Evolutionary conservation across 495 filamentous ascomycete genomes (phyloP), one percentile per base, ranked within the genome.

Genomic region (Penicillium goetzii): DNA sequence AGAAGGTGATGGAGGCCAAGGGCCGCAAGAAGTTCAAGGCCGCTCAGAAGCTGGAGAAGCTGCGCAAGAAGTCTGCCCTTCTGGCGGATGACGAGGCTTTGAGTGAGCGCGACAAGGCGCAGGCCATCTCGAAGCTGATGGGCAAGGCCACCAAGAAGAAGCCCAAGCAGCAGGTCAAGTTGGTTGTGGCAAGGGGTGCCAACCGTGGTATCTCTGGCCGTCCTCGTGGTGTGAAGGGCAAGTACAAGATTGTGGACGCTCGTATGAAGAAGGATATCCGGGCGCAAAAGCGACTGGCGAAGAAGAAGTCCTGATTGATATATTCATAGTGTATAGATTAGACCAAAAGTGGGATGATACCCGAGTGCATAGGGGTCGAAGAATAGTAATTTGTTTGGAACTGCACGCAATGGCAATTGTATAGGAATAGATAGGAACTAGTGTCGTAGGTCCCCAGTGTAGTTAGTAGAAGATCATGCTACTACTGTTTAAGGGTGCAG

Each of bases 261-360:
- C 85, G 95, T 65, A 87, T 99, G 87, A 98, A 97, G 88, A 99
- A 99, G 89, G 95, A 99, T 83, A 86, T 94, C 57, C 85, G 95
- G 72, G 96, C 90, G 15, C 83, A 91, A 78, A 99, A 97, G 85
- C 87, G 95, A 71, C 68, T 86, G 60, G 86, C 86, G 49, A 91
- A 90, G 81, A 89, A 85, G 73, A 85, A 83, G 75, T 28, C 59
- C 3, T 71, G 76, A 62, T 77, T 66, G 41, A 67, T 40, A 32
- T 61, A 45, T 68, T 55, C 41, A 68, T 70, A 70, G 51, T 69
- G 56, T 49, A 68, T 66, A 68, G 49, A 56, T 21, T 55, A 33
- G 52, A 23, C 33, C 51, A 38, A 28, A 63, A 28, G 43, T 15
- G 43, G 55, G 33, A 62, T 62, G 60, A 62, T 62, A 62, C 60